phyloP scores from a whole-genome alignment of 768 basidiomycete species.

The Trametes cinnabarina region DNA sequence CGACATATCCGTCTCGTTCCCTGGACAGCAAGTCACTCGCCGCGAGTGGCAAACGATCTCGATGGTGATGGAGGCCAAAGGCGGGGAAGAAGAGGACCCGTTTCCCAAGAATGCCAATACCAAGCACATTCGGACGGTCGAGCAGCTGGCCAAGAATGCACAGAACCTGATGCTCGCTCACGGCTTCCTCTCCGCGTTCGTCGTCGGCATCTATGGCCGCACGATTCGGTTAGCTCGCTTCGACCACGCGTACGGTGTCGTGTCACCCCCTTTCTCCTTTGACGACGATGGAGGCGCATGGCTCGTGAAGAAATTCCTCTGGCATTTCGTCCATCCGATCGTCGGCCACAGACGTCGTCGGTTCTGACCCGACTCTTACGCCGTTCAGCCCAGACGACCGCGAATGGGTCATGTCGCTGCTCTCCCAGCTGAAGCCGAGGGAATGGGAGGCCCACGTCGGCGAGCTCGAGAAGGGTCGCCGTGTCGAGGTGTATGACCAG shows the following conservation, averaged over 20 bases:
- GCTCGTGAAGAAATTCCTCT: conserved; percentile 10
- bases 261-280: neutral
- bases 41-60: conserved; percentile 5
- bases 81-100: neutral
- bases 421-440: neutral
- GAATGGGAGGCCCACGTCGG: neutral
- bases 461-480: neutral
- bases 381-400: neutral
- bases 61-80: conserved; percentile 9
- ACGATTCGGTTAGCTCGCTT: conserved; percentile 11
- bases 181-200: conserved; percentile 6
- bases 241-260: conserved; percentile 16
- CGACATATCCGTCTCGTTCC: conserved; percentile 1
- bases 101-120: neutral
- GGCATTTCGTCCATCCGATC: conserved; percentile 13
- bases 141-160: conserved; percentile 13
- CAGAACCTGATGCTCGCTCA: conserved; percentile 13
- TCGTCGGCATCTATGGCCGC: conserved; percentile 14
- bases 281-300: conserved; percentile 7
- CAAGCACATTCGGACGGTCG: neutral
- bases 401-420: neutral
- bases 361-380: conserved; percentile 8
- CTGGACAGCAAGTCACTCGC: neutral
- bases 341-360: neutral
- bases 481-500: conserved; percentile 1